Conservation (phyloP, 306 rosid genomes). For the Cucurbita ficifolia region DNA sequence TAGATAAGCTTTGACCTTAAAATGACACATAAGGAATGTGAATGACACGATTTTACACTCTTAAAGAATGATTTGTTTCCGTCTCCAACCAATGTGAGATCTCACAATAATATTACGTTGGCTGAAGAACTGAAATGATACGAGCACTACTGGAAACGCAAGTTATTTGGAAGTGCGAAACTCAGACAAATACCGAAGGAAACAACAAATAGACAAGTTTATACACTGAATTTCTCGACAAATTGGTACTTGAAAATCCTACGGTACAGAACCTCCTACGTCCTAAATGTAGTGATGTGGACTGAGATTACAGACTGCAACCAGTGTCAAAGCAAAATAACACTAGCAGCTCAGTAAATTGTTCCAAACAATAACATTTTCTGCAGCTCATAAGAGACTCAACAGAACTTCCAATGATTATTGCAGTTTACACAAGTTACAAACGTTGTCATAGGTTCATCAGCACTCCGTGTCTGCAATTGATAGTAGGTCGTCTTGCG, state of each 20-base stretch:
- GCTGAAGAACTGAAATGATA: no score
- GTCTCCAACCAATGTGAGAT: no score
- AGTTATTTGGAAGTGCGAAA: neutral
- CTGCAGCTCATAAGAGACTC: slow-evolving; percentile 13
- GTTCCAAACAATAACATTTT: slow-evolving; percentile 17
- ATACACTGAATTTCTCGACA: slow-evolving; percentile 9
- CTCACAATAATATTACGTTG: no score
- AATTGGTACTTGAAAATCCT: slow-evolving; percentile 7
- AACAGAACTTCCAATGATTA: slow-evolving; percentile 99
- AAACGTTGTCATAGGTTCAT: slow-evolving; percentile 98
- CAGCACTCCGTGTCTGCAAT: slow-evolving; percentile 99
- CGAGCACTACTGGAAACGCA: neutral
- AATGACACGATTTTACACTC: no score
- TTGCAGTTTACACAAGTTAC: slow-evolving; percentile 80
- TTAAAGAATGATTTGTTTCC: no score
- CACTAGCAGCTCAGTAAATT: slow-evolving; percentile 19
- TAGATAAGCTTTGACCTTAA: no score
- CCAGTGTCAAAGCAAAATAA: slow-evolving; percentile 10
- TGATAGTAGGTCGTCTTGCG: slow-evolving; percentile 88
- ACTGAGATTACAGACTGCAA: slow-evolving; percentile 12
- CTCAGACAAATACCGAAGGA: neutral
- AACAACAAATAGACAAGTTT: neutral
- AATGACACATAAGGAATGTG: no score
- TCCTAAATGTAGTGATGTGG: slow-evolving; percentile 7
- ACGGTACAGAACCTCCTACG: neutral